phyloP scores from a whole-genome alignment of 2,329 filamentous ascomycete species.

The Fusarium sp. region DNA sequence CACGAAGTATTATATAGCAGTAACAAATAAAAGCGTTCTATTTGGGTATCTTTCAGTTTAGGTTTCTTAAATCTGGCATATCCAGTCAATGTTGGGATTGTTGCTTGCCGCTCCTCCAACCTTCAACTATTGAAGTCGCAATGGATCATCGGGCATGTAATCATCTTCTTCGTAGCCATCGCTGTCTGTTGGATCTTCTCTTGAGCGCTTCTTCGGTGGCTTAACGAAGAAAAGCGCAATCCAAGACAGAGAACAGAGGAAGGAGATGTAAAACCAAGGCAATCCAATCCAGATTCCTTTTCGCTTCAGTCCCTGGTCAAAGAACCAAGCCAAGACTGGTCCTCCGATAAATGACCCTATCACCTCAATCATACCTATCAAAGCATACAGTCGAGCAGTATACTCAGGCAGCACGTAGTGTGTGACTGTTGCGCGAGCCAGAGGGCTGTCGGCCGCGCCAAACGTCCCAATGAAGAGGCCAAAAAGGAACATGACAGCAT shows the following conservation, averaged over 20 bases:
- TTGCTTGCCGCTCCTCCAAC: not conserved
- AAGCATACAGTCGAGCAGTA: conserved; percentile 55
- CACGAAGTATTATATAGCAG: too few relatives aligned
- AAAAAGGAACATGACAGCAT: conserved; percentile 49
- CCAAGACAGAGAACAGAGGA: conserved; percentile 45
- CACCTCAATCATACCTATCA: conserved; percentile 54
- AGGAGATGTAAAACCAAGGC: conserved; percentile 54
- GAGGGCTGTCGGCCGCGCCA: conserved; percentile 52
- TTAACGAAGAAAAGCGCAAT: conserved; percentile 47
- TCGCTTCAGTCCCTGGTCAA: conserved; percentile 49
- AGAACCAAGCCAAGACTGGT: conserved; percentile 53
- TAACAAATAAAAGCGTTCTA: not conserved
- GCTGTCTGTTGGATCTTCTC: conserved; percentile 20
- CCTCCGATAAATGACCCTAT: conserved; percentile 54
- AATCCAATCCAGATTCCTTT: conserved; percentile 52
- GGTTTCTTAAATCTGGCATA: not conserved
- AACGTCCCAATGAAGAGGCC: conserved; percentile 52
- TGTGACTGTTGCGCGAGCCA: conserved; percentile 54
- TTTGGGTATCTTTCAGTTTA: conserved; percentile 15
- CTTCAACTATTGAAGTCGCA: conserved; percentile 34
- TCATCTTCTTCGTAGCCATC: conserved; percentile 36
- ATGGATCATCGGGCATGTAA: conserved; percentile 38
- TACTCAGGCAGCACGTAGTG: conserved; percentile 51
- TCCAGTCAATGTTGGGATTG: not conserved
- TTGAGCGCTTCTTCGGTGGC: conserved; percentile 44